These are phyloP conservation scores for Kwoniella dendrophila DNA, from an alignment of 768 basidiomycete species.

Conservation along the genomic window DNA sequence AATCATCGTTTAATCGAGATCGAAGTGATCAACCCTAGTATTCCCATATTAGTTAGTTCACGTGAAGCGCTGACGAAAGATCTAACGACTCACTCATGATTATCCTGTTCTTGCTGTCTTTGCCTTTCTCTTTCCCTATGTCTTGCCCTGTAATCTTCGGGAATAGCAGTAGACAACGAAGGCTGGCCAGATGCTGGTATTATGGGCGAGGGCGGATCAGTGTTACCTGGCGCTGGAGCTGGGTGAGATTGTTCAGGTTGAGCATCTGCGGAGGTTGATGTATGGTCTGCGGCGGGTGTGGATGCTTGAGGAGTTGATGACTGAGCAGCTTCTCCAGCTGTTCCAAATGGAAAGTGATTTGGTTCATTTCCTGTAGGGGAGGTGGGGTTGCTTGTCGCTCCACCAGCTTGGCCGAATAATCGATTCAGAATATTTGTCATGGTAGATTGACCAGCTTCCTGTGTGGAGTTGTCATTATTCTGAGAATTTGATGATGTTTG, in stretches of 20 bases:
- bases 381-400: slow-evolving; percentile 28
- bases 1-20: neutral
- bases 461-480: too few species aligned
- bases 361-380: slow-evolving; percentile 20
- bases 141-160: slow-evolving; percentile 40
- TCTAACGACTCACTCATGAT: slow-evolving; percentile 4
- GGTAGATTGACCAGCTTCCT: slow-evolving; percentile 19
- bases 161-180: slow-evolving; percentile 34
- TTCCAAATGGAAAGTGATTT: slow-evolving; percentile 7
- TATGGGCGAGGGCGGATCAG: neutral
- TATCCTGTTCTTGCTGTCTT: slow-evolving; percentile 21
- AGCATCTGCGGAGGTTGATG: neutral
- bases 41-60: neutral
- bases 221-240: too few species aligned
- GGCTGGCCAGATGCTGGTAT: slow-evolving; percentile 14
- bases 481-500: neutral
- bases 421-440: slow-evolving; percentile 40
- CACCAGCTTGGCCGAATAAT: slow-evolving; percentile 40
- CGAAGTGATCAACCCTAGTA: neutral
- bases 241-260: neutral
- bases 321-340: slow-evolving; percentile 5
- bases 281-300: neutral
- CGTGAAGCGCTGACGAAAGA: neutral
- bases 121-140: slow-evolving; percentile 36
- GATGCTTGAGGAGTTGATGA: neutral